These are phyloP conservation scores for Solanum peruvianum DNA, from an alignment of 257 asterid species.

Conservation along the genomic window DNA sequence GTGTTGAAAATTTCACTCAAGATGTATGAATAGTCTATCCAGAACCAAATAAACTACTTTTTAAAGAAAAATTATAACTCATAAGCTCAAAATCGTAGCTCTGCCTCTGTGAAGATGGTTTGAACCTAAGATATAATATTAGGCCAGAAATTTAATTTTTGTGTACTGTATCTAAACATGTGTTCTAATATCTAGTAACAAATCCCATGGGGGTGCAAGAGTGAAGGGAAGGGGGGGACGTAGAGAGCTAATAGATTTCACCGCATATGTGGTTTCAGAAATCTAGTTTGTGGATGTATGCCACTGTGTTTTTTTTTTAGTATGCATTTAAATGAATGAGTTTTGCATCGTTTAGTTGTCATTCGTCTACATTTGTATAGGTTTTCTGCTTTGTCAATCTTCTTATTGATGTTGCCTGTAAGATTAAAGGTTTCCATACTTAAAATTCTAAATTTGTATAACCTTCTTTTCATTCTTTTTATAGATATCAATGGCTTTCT, in stretches of 20 bases:
- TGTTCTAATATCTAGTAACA: background rate
- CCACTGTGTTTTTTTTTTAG: background rate
- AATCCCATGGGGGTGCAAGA: background rate
- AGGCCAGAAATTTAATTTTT: background rate
- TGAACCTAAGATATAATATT: background rate
- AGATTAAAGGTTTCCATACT: background rate
- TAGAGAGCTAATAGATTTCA: background rate
- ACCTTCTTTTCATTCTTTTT: background rate
- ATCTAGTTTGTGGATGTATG: background rate
- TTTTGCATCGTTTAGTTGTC: background rate
- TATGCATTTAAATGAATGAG: background rate
- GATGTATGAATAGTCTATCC: background rate
- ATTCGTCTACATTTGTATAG: background rate
- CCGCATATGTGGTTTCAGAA: background rate
- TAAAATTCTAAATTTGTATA: background rate
- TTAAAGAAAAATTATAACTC: background rate
- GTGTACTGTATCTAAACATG: background rate
- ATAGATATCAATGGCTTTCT: slow-evolving; percentile 56
- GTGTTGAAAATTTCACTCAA: background rate
- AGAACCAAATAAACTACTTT: background rate
- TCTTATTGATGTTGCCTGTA: background rate
- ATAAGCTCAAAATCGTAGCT: background rate
- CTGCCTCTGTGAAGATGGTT: background rate
- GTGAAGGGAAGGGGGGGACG: background rate
- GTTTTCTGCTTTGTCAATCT: background rate